Base-by-base conservation (phyloP, 2,329 filamentous ascomycete genomes). In the Aschersonia sp. region DNA sequence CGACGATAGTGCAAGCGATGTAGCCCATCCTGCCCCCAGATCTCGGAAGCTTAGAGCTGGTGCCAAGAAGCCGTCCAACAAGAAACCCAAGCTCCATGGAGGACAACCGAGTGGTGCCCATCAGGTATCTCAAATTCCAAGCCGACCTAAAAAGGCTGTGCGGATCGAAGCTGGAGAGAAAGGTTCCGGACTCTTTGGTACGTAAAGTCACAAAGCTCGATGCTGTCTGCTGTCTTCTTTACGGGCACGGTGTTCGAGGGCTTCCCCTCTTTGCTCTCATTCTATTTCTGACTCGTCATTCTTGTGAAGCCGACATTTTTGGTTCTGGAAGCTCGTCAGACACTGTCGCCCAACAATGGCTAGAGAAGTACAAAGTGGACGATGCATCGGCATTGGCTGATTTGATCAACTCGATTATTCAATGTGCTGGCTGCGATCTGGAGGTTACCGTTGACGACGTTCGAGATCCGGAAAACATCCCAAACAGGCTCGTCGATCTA, bases 401-500 rank as follows among this genome's bases (percentile, higher is more conserved):
- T 45, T 65, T 84, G 48, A 73, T 85, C 55, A 84, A 84, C 63
- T 82, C 80, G 54, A 74, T 84, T 38, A 65, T 85, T 40, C 75
- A 78, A 57, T 77, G 85, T 52, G 80, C 89, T 20, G 92, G 92
- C 31, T 94, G 89, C 61, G 79, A 87, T 48, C 73, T 86, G 47
- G 77, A 84, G 54, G 78, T 98, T 48, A 84, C 82, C 7, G 76
- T 78, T 40, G 82, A 92, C 60, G 89, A 97, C 61, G 86, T 96
- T 53, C 80, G 83, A 54, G 91, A 98, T 61, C 80, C 88, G 5
- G 92, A 98, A 61, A 89, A 92, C 59, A 86, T 84, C 45, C 79
- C 85, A 20, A 82, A 80, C 58, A 82, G 81, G 59, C 70, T 98
- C 44, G 73, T 76, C 29, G 89, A 97, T 57, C 72, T 98, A n/a